phyloP scores from a whole-genome alignment of 2,329 filamentous ascomycete species.

The Cercospora canescens region DNA sequence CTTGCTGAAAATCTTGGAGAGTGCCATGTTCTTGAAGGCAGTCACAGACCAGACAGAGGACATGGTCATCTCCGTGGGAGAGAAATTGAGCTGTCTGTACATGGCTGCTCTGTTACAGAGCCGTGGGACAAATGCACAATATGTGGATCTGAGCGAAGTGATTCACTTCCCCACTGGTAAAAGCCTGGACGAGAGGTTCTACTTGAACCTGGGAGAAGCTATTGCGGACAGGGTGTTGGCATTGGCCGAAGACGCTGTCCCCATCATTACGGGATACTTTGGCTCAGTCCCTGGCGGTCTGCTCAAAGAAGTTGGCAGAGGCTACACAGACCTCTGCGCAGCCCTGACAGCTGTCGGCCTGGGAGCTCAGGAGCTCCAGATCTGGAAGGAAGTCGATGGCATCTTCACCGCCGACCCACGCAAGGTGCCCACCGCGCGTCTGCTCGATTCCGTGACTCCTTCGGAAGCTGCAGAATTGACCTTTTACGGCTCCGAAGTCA shows the following conservation, averaged over 20 bases:
- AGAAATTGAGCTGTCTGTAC: conserved; percentile 91
- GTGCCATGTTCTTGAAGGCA: conserved; percentile 58
- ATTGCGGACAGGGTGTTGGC: conserved; percentile 45
- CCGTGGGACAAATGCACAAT: conserved; percentile 78
- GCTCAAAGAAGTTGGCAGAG: conserved; percentile 87
- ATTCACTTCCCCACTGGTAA: conserved; percentile 60
- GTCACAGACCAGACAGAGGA: conserved; percentile 55
- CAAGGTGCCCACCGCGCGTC: conserved; percentile 87
- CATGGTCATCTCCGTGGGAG: conserved; percentile 89
- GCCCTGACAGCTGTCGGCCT: conserved; percentile 87
- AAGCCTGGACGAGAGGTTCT: conserved; percentile 50
- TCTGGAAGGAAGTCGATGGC: conserved; percentile 99
- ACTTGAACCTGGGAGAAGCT: conserved; percentile 42
- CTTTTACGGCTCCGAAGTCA: conserved; percentile 76
- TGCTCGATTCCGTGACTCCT: conserved; percentile 87
- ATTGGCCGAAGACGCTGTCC: conserved; percentile 47
- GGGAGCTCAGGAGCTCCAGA: conserved; percentile 84
- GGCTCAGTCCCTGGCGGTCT: conserved; percentile 89
- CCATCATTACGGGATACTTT: conserved; percentile 81
- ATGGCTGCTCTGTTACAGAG: conserved; percentile 85
- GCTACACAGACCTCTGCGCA: conserved; percentile 95
- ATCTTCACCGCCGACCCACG: conserved; percentile 86
- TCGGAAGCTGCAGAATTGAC: conserved; percentile 95
- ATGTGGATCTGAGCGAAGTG: conserved; percentile 83
- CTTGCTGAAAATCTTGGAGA: conserved; percentile 72